A percentile compares a stretch with the other conserved stretches of the same genome.
These are phyloP conservation scores for Fimicolochytrium jonesii DNA, from an alignment of 192 early-diverging fungal genomes.

Conservation along the genomic window DNA sequence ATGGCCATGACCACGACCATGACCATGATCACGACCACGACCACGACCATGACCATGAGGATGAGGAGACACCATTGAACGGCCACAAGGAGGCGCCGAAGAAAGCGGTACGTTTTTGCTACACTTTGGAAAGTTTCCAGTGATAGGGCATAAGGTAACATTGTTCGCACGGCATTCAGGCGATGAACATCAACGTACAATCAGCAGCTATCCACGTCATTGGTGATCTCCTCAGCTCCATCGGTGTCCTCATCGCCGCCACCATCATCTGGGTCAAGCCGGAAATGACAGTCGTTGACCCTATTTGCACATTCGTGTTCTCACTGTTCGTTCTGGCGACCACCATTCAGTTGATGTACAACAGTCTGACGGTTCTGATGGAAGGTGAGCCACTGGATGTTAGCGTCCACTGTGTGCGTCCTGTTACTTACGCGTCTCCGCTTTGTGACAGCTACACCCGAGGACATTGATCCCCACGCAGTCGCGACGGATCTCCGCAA, in stretches of 20 bases:
- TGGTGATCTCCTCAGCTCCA: constrained; percentile 69
- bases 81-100: too few species aligned
- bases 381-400: constrained; percentile 42
- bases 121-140: too few species aligned
- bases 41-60: too few species aligned
- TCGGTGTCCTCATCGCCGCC: constrained; percentile 75
- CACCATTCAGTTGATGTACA: constrained; percentile 57
- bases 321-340: constrained; percentile 70
- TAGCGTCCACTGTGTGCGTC: too few species aligned
- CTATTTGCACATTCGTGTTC: constrained; percentile 76
- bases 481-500: constrained; percentile 40
- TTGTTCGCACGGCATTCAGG: background rate
- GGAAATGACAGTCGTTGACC: constrained; percentile 58
- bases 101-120: too few species aligned
- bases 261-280: constrained; percentile 53
- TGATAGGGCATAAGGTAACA: too few species aligned
- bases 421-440: too few species aligned
- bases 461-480: constrained; percentile 40
- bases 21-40: constrained; percentile 4
- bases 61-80: too few species aligned
- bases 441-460: constrained; percentile 37
- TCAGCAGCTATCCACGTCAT: constrained; percentile 73
- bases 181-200: constrained; percentile 43
- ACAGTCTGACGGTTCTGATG: constrained; percentile 64
- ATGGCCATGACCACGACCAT: constrained; percentile 26